Evolutionary conservation across 1,284 basidiomycete species (phyloP).

Genomic region (Leccinum holopus): DNA sequence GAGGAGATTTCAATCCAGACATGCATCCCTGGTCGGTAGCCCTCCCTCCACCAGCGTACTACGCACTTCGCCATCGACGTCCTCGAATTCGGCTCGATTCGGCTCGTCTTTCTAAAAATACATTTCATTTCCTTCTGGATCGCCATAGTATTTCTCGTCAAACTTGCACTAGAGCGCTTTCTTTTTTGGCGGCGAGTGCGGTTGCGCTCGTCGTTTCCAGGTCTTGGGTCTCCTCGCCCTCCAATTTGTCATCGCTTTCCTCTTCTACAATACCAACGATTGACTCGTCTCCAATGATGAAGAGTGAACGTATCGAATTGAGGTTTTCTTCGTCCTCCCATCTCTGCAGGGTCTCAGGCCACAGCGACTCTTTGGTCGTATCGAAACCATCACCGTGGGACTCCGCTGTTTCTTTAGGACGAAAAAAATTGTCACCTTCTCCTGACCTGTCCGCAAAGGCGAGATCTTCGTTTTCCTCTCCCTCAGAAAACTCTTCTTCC

Average conservation of each 20-base stretch:
- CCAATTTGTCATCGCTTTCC: conserved; percentile 39
- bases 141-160: conserved; percentile 90
- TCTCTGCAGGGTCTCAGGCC: conserved; percentile 53
- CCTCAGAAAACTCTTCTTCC: conserved; percentile 34
- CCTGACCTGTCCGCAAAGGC: conserved; percentile 77
- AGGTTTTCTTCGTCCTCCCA: conserved; percentile 88
- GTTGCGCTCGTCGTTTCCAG: conserved; percentile 48
- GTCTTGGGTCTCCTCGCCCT: conserved; percentile 40
- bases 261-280: conserved; percentile 39
- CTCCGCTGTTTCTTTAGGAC: conserved; percentile 44
- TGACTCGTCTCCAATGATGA: conserved; percentile 78
- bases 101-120: conserved; percentile 85
- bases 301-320: conserved; percentile 83
- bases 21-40: conserved; percentile 90
- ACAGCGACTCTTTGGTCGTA: conserved; percentile 61
- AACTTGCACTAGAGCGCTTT: conserved; percentile 89
- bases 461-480: conserved; percentile 43
- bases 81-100: conserved; percentile 81
- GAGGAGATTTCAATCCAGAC: conserved; percentile 86
- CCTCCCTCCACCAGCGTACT: conserved; percentile 78
- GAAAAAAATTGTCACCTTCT: conserved; percentile 71
- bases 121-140: conserved; percentile 72
- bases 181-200: conserved; percentile 84
- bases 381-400: conserved; percentile 62
- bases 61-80: conserved; percentile 76